Base-by-base conservation (phyloP, 768 basidiomycete genomes). In the Pisolithus albus region DNA sequence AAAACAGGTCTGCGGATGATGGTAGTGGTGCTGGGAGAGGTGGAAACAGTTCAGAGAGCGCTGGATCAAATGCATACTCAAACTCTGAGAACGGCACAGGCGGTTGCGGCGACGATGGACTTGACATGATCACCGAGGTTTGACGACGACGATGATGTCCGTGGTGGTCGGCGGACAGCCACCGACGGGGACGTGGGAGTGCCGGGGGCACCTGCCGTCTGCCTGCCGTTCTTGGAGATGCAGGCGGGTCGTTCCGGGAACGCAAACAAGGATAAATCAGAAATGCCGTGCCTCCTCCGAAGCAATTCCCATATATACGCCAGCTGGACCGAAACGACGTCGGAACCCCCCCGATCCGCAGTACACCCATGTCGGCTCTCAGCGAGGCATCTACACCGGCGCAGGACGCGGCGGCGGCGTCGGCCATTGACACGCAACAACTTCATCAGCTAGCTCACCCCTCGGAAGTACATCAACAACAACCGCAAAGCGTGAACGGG, bases 1-100 rank as follows among this genome's bases (percentile, higher is more conserved):
- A 86, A 66, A 92, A 87, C 57, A 92, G 81, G 63, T 86, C 86
- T 23, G 85, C 81, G 7, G 87, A 86, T 0, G 86, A 71, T 0
- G 86, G 85, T 0, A 87, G 64, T 0, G 85, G 79, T 0, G 79
- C 76, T 0, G 82, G 79, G 11, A 77, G 72, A 0, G 84, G 81
- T 5, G 66, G 62, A 55, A 86, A 86, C n/a, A 85, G 52, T 46
- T 67, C 70, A 8, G 77, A 74, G 21, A 81, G 70, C 4, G 79
- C 68, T 1, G 83, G 79, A 61, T 87, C 83, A 59, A 86, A 87
- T n/a, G 75, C 64, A 65, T 83, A 86, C 55, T 85, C 80, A 56
- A 87, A 87, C 59, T 88, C 85, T 44, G 81, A 69, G 64, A 81
- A 84, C 0, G 83, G 75, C 7, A 70, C 75, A 28, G 82, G 81